phyloP scores from a whole-genome alignment of 805 yeast species.

The Wickerhamiella allomyrinae region DNA sequence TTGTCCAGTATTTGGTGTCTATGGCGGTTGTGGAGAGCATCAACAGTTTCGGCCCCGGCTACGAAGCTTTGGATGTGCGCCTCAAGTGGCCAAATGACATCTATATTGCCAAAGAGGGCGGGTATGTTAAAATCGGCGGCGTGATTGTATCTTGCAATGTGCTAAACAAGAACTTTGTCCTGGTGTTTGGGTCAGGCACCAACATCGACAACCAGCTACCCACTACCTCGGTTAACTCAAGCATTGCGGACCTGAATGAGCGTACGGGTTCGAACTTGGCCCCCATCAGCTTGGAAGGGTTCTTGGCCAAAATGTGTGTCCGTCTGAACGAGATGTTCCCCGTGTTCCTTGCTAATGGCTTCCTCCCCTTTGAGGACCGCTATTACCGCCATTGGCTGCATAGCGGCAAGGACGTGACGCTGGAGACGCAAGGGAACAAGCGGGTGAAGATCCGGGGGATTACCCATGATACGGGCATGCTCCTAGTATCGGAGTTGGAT shows the following conservation, averaged over 20 bases:
- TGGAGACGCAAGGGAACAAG: constrained; percentile 38
- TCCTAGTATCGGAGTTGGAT: constrained; percentile 58
- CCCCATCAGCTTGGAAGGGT: constrained; percentile 31
- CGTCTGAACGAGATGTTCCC: constrained; percentile 45
- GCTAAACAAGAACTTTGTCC: constrained; percentile 40
- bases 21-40: constrained; percentile 75
- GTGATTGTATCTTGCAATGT: constrained; percentile 68
- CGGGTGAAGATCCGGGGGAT: constrained; percentile 67
- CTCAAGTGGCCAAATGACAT: constrained; percentile 97
- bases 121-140: constrained; percentile 67
- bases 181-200: constrained; percentile 78
- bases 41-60: constrained; percentile 46
- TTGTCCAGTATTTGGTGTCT: constrained; percentile 73
- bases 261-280: constrained; percentile 32
- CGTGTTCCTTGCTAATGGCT: constrained; percentile 47
- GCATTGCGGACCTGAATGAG: constrained; percentile 47
- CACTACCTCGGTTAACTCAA: constrained; percentile 70
- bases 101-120: constrained; percentile 39
- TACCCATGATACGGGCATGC: constrained; percentile 68
- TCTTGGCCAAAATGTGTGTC: constrained; percentile 56
- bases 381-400: constrained; percentile 87
- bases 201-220: constrained; percentile 81
- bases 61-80: constrained; percentile 60
- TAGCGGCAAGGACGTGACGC: constrained; percentile 51
- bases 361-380: constrained; percentile 46